Percentiles rank a stretch among this genome's conserved stretches.
These are phyloP conservation scores for Huntiella abstrusa DNA, from an alignment of 2,329 filamentous ascomycete genomes.

Conservation along the genomic window DNA sequence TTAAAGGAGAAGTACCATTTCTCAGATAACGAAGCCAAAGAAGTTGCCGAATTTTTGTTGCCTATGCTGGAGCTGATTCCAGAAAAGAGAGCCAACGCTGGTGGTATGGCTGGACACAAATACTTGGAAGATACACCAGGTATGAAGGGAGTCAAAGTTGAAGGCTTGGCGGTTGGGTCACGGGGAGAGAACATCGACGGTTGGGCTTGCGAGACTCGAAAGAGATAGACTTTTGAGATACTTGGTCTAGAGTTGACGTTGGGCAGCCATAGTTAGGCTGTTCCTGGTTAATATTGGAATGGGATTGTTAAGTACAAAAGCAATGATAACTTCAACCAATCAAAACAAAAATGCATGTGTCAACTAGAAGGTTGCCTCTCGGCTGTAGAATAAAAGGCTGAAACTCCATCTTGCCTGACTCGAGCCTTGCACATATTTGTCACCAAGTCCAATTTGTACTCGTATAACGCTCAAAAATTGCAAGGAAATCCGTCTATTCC, in stretches of 20 bases:
- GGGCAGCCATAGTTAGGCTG: too few relatives aligned
- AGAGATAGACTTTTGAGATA: conserved; percentile 32
- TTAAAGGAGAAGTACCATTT: conserved; percentile 96
- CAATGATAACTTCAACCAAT: background rate
- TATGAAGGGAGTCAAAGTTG: conserved; percentile 64
- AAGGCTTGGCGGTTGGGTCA: conserved; percentile 56
- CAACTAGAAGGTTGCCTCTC: too few relatives aligned
- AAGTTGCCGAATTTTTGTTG: conserved; percentile 61
- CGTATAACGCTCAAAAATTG: too few relatives aligned
- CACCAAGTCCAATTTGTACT: too few relatives aligned
- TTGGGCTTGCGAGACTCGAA: conserved; percentile 79
- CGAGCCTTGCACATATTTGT: too few relatives aligned
- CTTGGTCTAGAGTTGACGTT: too few relatives aligned
- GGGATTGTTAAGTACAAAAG: background rate
- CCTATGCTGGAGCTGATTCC: conserved; percentile 86
- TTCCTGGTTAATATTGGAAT: too few relatives aligned
- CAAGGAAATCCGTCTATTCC: too few relatives aligned
- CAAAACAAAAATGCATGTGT: too few relatives aligned
- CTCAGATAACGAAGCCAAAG: conserved; percentile 58
- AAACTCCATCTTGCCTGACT: too few relatives aligned
- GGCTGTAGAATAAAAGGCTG: too few relatives aligned
- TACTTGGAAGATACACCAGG: conserved; percentile 76
- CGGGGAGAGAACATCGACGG: conserved; percentile 85
- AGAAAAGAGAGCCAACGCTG: conserved; percentile 79
- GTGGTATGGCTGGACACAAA: conserved; percentile 73